Percentiles rank a stretch among this genome's conserved stretches.
phyloP scores from a whole-genome alignment of 805 yeast species.

The Candida vartiovaarae region DNA sequence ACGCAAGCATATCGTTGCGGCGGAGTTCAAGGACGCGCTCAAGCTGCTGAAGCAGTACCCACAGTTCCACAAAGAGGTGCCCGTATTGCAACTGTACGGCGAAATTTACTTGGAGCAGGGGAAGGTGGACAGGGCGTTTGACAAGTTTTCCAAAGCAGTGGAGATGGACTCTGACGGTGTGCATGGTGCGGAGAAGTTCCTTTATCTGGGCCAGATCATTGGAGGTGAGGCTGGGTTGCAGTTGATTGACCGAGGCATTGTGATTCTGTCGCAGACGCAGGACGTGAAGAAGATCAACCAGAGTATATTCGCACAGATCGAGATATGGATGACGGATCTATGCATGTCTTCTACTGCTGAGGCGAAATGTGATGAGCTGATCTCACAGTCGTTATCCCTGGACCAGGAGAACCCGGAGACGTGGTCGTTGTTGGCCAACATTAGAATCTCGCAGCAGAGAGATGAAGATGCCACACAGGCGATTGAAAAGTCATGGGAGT shows the following conservation, averaged over 20 bases:
- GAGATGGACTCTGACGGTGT: constrained; percentile 61
- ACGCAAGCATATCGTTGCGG: constrained; percentile 6
- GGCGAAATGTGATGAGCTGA: constrained; percentile 62
- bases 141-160: constrained; percentile 51
- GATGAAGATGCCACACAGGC: constrained; percentile 68
- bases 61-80: constrained; percentile 35
- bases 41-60: constrained; percentile 27
- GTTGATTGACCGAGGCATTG: constrained; percentile 56
- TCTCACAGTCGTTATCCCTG: constrained; percentile 54
- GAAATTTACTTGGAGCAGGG: constrained; percentile 78
- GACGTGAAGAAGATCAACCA: constrained; percentile 54
- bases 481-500: constrained; percentile 61
- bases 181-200: constrained; percentile 71
- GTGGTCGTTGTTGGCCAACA: constrained; percentile 76
- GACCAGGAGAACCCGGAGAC: constrained; percentile 61
- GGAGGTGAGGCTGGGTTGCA: constrained; percentile 75
- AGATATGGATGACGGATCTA: constrained; percentile 95
- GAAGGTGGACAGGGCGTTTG: constrained; percentile 71
- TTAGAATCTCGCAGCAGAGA: constrained; percentile 81
- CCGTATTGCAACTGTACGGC: constrained; percentile 51
- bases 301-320: constrained; percentile 80
- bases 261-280: constrained; percentile 35
- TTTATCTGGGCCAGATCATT: constrained; percentile 84
- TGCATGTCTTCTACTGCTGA: constrained; percentile 95
- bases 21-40: constrained; percentile 26